Percentiles rank a stretch among this genome's conserved stretches.
phyloP scores from a whole-genome alignment of 371 early-diverging fungal species.

The Encephalitozoon intestinalis region DNA sequence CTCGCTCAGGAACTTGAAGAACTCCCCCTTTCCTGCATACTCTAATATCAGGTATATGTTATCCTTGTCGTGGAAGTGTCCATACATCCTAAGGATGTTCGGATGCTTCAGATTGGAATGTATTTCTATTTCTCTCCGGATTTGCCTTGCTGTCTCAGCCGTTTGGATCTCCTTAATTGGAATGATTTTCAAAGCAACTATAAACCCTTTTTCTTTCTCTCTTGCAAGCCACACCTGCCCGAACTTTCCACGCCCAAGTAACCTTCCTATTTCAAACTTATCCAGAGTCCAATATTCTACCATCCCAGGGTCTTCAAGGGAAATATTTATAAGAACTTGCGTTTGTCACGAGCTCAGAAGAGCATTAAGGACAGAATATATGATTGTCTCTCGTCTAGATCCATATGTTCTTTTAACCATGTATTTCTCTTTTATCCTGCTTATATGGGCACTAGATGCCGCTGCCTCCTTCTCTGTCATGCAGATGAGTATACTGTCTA shows the following conservation, averaged over 20 bases:
- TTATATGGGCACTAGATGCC: background rate
- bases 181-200: constrained; percentile 83
- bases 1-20: constrained; percentile 70
- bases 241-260: constrained; percentile 88
- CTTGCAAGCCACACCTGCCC: constrained; percentile 87
- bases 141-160: constrained; percentile 70
- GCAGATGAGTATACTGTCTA: constrained; percentile 32
- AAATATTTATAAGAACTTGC: background rate
- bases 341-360: background rate
- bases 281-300: constrained; percentile 62
- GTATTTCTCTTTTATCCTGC: background rate
- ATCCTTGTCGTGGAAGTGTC: constrained; percentile 85
- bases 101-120: constrained; percentile 81
- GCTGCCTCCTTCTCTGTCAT: constrained; percentile 6
- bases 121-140: constrained; percentile 88
- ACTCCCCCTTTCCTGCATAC: constrained; percentile 81
- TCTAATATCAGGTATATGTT: constrained; percentile 84
- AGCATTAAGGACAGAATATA: background rate
- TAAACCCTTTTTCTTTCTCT: constrained; percentile 71
- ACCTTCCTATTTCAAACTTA: constrained; percentile 86
- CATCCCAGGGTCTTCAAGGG: constrained; percentile 14
- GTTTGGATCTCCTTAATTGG: constrained; percentile 71
- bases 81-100: constrained; percentile 81
- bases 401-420: background rate
- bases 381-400: background rate